phyloP scores from a whole-genome alignment of 108 stramenopile species.

The Conticribra weissflogii region DNA sequence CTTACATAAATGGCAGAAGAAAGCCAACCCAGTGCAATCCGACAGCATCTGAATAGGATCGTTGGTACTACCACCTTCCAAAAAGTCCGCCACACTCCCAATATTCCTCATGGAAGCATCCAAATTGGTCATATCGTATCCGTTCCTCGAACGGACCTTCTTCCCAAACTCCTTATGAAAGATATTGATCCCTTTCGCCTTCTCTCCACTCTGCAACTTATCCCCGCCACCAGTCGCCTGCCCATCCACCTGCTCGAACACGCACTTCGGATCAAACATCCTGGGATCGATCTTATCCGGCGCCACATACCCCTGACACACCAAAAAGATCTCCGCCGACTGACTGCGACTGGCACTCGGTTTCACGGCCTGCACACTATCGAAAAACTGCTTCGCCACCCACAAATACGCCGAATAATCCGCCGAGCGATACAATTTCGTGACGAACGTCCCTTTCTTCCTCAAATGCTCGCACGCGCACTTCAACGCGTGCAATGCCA shows the following conservation, averaged over 20 bases:
- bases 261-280: slow-evolving; percentile 96
- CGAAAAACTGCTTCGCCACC: slow-evolving; percentile 97
- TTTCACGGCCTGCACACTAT: slow-evolving; percentile 89
- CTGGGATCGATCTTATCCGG: slow-evolving; percentile 95
- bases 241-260: slow-evolving; percentile 90
- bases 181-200: slow-evolving; percentile 59
- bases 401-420: slow-evolving; percentile 98
- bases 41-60: slow-evolving; percentile 94
- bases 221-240: slow-evolving; percentile 73
- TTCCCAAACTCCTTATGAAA: slow-evolving; percentile 96
- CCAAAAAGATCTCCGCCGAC: slow-evolving; percentile 98
- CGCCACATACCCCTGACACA: slow-evolving; percentile 86
- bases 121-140: slow-evolving; percentile 89
- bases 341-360: slow-evolving; percentile 91
- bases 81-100: slow-evolving; percentile 80
- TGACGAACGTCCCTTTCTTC: slow-evolving; percentile 90
- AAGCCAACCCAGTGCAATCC: slow-evolving; percentile 86
- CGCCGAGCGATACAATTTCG: slow-evolving; percentile 96
- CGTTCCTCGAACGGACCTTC: slow-evolving; percentile 83
- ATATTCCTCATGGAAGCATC: slow-evolving; percentile 85
- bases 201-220: slow-evolving; percentile 45
- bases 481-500: slow-evolving; percentile 94
- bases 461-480: slow-evolving; percentile 94
- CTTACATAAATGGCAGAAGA: slow-evolving; percentile 65
- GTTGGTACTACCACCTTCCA: slow-evolving; percentile 63